phyloP scores from a whole-genome alignment of 768 basidiomycete genomes.

The Phanerochaete sordida region DNA sequence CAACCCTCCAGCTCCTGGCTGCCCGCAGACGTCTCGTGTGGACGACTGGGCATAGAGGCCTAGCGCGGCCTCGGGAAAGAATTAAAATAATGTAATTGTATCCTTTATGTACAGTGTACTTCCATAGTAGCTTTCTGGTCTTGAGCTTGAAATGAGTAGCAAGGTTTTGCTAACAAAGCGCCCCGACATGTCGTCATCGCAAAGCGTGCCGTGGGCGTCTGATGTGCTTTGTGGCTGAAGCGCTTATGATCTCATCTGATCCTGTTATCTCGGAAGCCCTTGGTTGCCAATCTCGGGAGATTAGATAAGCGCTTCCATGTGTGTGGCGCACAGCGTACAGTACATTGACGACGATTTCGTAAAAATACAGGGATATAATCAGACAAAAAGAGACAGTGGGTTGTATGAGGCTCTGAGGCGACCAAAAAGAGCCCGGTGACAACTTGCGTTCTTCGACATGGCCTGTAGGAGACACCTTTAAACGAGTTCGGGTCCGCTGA shows the following conservation, averaged over 20 bases:
- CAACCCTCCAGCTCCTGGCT: slow-evolving; percentile 41
- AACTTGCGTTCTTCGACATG: neutral
- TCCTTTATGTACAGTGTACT: too few relatives aligned
- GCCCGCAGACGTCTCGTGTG: slow-evolving; percentile 35
- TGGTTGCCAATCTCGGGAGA: neutral
- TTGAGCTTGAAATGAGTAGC: neutral
- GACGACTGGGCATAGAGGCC: neutral
- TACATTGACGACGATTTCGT: neutral
- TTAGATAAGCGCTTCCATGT: neutral
- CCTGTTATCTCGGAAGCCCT: neutral
- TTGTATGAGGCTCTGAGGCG: too few relatives aligned
- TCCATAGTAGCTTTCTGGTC: too few relatives aligned
- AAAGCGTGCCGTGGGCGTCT: neutral
- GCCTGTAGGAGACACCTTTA: neutral
- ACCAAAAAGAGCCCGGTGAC: neutral
- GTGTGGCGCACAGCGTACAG: neutral
- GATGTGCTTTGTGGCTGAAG: neutral
- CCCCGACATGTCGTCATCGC: neutral
- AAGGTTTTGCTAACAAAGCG: too few relatives aligned
- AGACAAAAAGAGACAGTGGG: too few relatives aligned
- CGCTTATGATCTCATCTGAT: neutral
- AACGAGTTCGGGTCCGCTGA: slow-evolving; percentile 10
- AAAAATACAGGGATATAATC: too few relatives aligned
- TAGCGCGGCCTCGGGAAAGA: too few relatives aligned
- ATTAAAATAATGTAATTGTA: too few relatives aligned